Evolutionary conservation across 2,329 filamentous ascomycete species (phyloP), one percentile per base, ranked within the genome.

Genomic region (Microcera coccophila): DNA sequence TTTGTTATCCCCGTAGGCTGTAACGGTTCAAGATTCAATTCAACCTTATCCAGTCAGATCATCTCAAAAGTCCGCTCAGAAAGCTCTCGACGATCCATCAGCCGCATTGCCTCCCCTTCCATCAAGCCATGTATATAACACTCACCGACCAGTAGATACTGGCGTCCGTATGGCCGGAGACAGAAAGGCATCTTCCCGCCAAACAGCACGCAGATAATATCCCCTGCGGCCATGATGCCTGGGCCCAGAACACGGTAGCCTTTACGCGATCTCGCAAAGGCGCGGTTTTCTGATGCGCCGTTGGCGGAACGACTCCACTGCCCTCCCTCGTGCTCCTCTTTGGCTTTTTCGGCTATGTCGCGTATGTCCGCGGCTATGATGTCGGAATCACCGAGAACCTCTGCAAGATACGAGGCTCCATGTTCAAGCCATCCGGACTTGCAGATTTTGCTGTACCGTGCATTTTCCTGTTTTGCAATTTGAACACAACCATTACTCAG

Each of bases 121-220:
- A 36, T 36, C 11, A 36, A 16, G 5, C 34, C 34, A 21, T 36
- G 34, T 5, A 36, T 19, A 36, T 36, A 36, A 36, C 34, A 36
- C 21, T 36, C 34, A 18, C 34, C 34, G 19, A 36, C 18, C 17
- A 36, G 34, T 18, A 36, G 15, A 21, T 36, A 36, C 5, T 21
- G 34, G 7, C 18, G 5, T 17, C 34, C 34, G 10, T 11, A 17
- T 21, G 14, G 19, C 19, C 34, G 15, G 5, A 36, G 34, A 36
- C 34, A 36, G 19, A 36, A 36, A 5, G 34, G 34, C 34, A 36
- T 36, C 18, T 36, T 36, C 34, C 34, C 34, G 10, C 34, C 34
- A 18, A 11, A 28, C 12, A 36, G 34, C 14, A 36, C 34, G 15
- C 15, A 18, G n/a, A 36, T 21, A 9, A 28, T 21, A 36, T 18